Percentiles rank a stretch among this genome's conserved stretches.
These are phyloP conservation scores for Oryza coarctata DNA, from an alignment of 176 grass and related monocot genomes.

Conservation along the genomic window DNA sequence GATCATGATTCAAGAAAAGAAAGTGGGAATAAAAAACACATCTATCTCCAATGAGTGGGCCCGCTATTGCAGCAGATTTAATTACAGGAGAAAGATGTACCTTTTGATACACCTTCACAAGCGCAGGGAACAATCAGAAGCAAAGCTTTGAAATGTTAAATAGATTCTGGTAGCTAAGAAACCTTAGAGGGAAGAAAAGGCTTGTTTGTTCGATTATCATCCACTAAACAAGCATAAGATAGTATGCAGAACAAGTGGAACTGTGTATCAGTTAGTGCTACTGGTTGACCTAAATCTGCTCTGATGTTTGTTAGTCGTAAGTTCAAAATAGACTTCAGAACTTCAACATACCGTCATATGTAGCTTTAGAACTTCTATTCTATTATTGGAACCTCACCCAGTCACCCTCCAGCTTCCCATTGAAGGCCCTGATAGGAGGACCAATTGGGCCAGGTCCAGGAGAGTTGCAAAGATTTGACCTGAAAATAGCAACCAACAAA, in stretches of 20 bases:
- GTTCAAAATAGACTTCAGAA: slow-evolving; percentile 1
- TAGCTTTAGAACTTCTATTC: slow-evolving; percentile 3
- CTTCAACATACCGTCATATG: not conserved
- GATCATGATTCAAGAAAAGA: slow-evolving; percentile 30
- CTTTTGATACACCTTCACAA: slow-evolving; percentile 35
- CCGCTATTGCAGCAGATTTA: slow-evolving; percentile 27
- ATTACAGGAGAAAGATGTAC: slow-evolving; percentile 17
- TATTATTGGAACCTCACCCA: not conserved
- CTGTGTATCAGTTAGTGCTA: not conserved
- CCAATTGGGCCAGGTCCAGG: slow-evolving; percentile 28
- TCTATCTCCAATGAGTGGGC: slow-evolving; percentile 37
- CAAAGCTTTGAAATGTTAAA: slow-evolving; percentile 16
- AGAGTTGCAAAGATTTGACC: slow-evolving; percentile 21
- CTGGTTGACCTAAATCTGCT: not conserved
- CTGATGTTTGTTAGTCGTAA: not conserved
- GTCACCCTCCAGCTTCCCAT: not conserved
- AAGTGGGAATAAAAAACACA: slow-evolving; percentile 1
- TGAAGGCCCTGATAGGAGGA: not conserved
- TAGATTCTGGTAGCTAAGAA: not conserved
- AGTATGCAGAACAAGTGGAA: not conserved
- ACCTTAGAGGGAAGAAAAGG: not conserved
- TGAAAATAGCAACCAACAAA: slow-evolving; percentile 13
- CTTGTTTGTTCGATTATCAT: not conserved
- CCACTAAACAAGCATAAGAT: slow-evolving; percentile 13
- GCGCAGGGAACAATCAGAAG: not conserved